Evolutionary conservation across 805 yeast genomes (phyloP).

Genomic region (Metschnikowia cerradonensis): DNA sequence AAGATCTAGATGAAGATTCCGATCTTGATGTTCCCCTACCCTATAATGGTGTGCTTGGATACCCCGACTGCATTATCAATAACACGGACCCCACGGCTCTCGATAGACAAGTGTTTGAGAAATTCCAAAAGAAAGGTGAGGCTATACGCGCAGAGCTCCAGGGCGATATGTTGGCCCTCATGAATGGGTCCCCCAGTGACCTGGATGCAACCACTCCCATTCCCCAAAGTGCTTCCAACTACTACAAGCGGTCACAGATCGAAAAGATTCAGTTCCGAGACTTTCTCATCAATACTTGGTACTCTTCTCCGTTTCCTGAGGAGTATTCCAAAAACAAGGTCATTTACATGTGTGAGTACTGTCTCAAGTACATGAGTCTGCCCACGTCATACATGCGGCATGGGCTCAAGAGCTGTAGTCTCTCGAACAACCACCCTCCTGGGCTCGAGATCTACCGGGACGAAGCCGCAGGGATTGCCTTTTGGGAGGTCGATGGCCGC

Average conservation of each 20-base stretch:
- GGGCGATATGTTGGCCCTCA: slow-evolving; percentile 5
- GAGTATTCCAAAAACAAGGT: slow-evolving; percentile 63
- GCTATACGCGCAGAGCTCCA: slow-evolving; percentile 27
- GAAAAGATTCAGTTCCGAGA: slow-evolving; percentile 66
- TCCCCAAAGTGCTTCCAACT: slow-evolving; percentile 16
- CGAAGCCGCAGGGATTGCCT: slow-evolving; percentile 22
- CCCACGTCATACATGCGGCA: slow-evolving; percentile 69
- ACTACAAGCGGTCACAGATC: slow-evolving; percentile 39
- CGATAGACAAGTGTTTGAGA: slow-evolving; percentile 48
- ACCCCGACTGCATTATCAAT: slow-evolving; percentile 55
- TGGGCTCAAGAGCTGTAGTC: slow-evolving; percentile 60
- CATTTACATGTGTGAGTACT: slow-evolving; percentile 76
- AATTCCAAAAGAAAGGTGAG: slow-evolving; percentile 10
- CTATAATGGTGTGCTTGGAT: slow-evolving; percentile 59
- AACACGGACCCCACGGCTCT: slow-evolving; percentile 55
- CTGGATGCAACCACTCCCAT: slow-evolving; percentile 11
- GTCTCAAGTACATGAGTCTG: slow-evolving; percentile 74
- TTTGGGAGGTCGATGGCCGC: slow-evolving; percentile 71
- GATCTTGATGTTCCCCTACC: slow-evolving; percentile 37
- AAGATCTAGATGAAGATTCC: not conserved
- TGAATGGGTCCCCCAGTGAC: slow-evolving; percentile 15
- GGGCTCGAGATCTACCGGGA: slow-evolving; percentile 43
- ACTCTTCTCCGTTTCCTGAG: slow-evolving; percentile 88
- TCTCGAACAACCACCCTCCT: slow-evolving; percentile 59
- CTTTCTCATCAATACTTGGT: slow-evolving; percentile 85